Base-by-base conservation (phyloP, 768 basidiomycete genomes). In the Hygrocybe coccinea region DNA sequence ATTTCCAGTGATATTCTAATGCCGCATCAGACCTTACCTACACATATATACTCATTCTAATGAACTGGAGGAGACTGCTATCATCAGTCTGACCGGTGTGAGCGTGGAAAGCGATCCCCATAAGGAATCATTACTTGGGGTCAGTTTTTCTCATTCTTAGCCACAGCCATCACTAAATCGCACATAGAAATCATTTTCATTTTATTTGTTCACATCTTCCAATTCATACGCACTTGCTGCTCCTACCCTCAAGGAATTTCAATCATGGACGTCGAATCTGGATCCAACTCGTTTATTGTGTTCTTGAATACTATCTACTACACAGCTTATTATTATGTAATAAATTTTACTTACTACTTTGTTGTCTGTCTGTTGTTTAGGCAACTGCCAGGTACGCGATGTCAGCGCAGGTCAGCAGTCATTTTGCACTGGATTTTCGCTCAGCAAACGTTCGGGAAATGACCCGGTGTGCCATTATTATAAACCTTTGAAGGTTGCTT, bases 151-250 rank as follows among this genome's bases (percentile, higher is more conserved):
- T 29, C 22, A 11, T 19, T 36, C 45, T 11, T 47, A 4, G 11
- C 6, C 41, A 29, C 35, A 56, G 22, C 54, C 62, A 38, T 60
- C 49, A 14, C 48, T 55, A 44, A 48, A 39, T 38, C 38, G 29
- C 19, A 47, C 24, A 29, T 66, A 94, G 93, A 90, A 86, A 79
- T 83, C 79, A 34, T 87, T 85, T 69, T 87, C 86, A 12, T 95
- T 97, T 71, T 93, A 91, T 11, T 79, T 97, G 33, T 95, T 95
- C 71, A 94, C 94, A 1, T 79, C 90, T 11, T 89, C 90, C 7
- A 95, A 97, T 69, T 94, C 93, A 22, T 87, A 94, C 72, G 91
- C 90, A 36, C 78, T 97, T 9, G 86, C 89, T 8, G 91, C 93
- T 34, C 82, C 86, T 2, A 90, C 77, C 64, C 71, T 76, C 56